Base-by-base conservation (phyloP, 2,329 filamentous ascomycete species). In the Fusarium denticulatum region DNA sequence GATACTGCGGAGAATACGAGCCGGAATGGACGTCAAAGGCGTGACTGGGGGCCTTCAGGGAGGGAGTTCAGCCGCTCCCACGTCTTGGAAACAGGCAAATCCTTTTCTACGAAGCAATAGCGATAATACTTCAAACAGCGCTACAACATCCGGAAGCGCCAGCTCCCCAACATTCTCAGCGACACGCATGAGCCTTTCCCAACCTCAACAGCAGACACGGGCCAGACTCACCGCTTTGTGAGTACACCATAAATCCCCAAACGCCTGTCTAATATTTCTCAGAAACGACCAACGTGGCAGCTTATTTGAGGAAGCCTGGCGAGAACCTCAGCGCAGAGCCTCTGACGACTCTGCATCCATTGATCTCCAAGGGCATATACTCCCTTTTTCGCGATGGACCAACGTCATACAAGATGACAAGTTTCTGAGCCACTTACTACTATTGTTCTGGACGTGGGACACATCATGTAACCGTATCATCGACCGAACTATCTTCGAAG, bases 381-480 rank as follows among this genome's bases (percentile, higher is more conserved):
- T 73, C 20, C 71, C 71, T 6, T 24, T 73, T 22, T 73, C 71
- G n/a, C 39, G 53, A 43, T 73, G 71, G 71, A 73, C 71, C 12
- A 58, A 42, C 5, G 69, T 56, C 12, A 40, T 42, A 18, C 36
- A 70, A 9, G 60, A 73, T 8, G 53, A 73, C 28, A 70, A 58
- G 20, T 50, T 73, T 30, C 28, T 73, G 6, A 73, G 40, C 3
- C 69, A 72, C 22, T 59, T 72, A 10, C 5, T 72, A 4, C 39
- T 65, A 11, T 34, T 72, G 22, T 72, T 72, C 15, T 72, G 69
- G 69, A 55, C 69, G 7, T 72, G 70, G 70, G 64, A 65, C 28
- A 72, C 69, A 9, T 22, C 55, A 16, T 69, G 70, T 15, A 69
- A 69, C 30, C 69, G 60, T 12, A n/a, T 69, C 13, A 61, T 72